These are phyloP conservation scores for Mariannaea sp. DNA, from an alignment of 2,329 filamentous ascomycete species.

Conservation along the genomic window DNA sequence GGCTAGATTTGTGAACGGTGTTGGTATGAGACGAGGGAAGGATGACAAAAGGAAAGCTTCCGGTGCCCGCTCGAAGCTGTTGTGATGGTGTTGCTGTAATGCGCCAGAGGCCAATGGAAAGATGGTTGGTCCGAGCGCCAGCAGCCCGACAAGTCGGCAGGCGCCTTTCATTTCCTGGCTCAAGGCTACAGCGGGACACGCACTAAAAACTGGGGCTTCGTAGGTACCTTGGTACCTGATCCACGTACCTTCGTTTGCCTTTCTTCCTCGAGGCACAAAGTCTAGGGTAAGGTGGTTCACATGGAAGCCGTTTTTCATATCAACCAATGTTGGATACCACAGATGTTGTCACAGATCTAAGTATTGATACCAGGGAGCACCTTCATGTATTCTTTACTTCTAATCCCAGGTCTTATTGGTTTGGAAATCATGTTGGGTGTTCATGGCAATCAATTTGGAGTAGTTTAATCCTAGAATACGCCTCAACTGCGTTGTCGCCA, in stretches of 20 bases:
- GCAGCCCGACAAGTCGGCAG: constrained; percentile 6
- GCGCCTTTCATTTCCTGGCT: constrained; percentile 34
- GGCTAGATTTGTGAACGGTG: constrained; percentile 5
- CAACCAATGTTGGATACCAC: too few species aligned
- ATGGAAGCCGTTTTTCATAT: too few species aligned
- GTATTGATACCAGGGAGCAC: too few species aligned
- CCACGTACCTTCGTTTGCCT: constrained; percentile 14
- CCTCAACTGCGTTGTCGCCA: too few species aligned
- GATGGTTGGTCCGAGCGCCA: constrained; percentile 24
- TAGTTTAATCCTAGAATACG: too few species aligned
- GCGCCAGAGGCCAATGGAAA: constrained; percentile 32
- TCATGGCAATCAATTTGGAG: too few species aligned
- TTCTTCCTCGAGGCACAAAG: too few species aligned
- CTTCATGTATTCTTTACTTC: too few species aligned
- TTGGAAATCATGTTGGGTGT: too few species aligned
- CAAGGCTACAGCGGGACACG: constrained; percentile 43
- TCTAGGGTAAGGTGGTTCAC: constrained; percentile 2
- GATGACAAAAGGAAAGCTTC: constrained; percentile 33
- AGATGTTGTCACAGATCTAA: too few species aligned
- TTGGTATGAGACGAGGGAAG: constrained; percentile 24
- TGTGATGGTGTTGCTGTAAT: constrained; percentile 27
- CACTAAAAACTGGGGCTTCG: constrained; percentile 28
- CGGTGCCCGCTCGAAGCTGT: constrained; percentile 20
- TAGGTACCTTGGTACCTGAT: background rate
- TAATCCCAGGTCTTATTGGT: too few species aligned